phyloP scores from a whole-genome alignment of 176 grass and related monocot genomes.

The Musa itinerans region DNA sequence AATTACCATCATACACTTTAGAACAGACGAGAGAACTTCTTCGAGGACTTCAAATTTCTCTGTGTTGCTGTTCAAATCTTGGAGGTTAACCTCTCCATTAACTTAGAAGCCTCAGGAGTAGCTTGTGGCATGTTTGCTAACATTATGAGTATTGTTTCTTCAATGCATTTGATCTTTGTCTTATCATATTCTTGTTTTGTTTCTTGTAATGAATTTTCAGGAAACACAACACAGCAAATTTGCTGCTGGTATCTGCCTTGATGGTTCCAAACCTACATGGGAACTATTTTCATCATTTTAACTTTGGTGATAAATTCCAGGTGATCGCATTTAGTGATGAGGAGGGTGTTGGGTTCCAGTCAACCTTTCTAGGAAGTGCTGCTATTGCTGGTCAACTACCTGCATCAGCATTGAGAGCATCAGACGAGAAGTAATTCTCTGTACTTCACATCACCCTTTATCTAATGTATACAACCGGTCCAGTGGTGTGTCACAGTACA shows the following conservation, averaged over 20 bases:
- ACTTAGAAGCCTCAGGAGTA: too few relatives aligned
- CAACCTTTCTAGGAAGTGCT: slow-evolving; percentile 92
- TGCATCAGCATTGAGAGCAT: slow-evolving; percentile 71
- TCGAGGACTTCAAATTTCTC: too few relatives aligned
- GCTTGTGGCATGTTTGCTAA: too few relatives aligned
- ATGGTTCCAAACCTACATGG: background rate
- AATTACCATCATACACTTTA: too few relatives aligned
- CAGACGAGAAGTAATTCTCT: slow-evolving; percentile 85
- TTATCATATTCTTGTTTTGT: background rate
- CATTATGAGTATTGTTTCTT: too few relatives aligned
- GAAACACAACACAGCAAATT: background rate
- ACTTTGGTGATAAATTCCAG: slow-evolving; percentile 18
- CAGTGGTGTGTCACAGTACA: slow-evolving; percentile 67
- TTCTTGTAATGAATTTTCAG: background rate
- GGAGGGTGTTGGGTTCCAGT: slow-evolving; percentile 88
- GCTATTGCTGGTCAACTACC: slow-evolving; percentile 92
- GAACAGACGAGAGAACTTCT: too few relatives aligned
- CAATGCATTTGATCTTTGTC: background rate
- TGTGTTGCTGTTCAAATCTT: too few relatives aligned
- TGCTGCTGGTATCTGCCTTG: background rate
- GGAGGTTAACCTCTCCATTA: too few relatives aligned
- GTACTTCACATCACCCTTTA: background rate
- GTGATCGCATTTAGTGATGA: slow-evolving; percentile 97
- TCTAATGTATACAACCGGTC: slow-evolving; percentile 26
- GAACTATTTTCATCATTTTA: background rate